Evolutionary conservation across 129 eudicot species (phyloP), one percentile per base, ranked within the genome.

Genomic region (Arctium minus): DNA sequence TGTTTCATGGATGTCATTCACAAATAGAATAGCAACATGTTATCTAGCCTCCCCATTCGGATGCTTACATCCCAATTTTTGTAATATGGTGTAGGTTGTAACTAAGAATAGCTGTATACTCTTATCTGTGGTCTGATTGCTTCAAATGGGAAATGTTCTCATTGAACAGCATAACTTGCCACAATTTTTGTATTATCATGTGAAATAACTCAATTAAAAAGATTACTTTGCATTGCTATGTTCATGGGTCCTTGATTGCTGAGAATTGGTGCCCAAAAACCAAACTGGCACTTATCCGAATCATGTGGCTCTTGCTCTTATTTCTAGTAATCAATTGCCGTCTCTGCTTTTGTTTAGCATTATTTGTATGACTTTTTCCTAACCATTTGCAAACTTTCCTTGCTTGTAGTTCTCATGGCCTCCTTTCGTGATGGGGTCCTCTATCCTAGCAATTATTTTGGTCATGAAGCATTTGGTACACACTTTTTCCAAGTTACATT

Each of bases 391-490:
- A n/a, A 48, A 70, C 38, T 70, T 79, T 77, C 36, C 65, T 78
- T 65, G 50, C 74, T 83, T 88, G 86, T 76, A 94, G 96, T 94
- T 94, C 88, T 85, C 84, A 72, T 94, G 98, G 98, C 98, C 89
- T 67, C 98, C 98, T 69, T 94, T 94, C 76, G 38, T 92, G 70
- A 85, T 92, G 97, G 98, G 98, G 39, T 90, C 94, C 36, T 56
- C 73, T 56, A 88, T 90, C 73, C 91, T 94, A 60, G 97, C 96
- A 5, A 87, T 90, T 75, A 82, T 94, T 48, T 80, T 92, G 85
- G 81, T 39, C 81, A 94, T 94, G 98, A 94, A 94, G 87, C 98
- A 94, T 80, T 74, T 94, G 98, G 98, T 94, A 92, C 10, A 2
- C 36, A 29, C 42, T 78, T 83, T 12, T 82, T 33, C 32, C 77